phyloP scores from a whole-genome alignment of 1,284 basidiomycete species.

The Chondrostereum purpureum region DNA sequence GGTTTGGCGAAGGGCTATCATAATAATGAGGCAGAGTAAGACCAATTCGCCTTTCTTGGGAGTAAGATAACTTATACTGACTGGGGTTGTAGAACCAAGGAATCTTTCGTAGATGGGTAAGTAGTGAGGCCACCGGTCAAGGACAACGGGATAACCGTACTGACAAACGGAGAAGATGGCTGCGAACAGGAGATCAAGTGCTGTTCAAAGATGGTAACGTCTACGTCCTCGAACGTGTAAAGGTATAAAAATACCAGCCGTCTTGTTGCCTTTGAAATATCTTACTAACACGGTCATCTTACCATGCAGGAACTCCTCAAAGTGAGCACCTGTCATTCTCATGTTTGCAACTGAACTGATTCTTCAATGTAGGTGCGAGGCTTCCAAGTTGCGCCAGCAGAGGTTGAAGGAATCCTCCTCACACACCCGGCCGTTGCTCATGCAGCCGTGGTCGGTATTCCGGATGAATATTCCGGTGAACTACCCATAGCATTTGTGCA shows the following conservation, averaged over 20 bases:
- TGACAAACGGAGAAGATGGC: conserved; percentile 1
- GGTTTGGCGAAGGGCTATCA: too few relatives aligned
- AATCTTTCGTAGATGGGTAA: conserved; percentile 3
- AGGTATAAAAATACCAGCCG: conserved; percentile 1
- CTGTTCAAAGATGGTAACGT: conserved; percentile 2
- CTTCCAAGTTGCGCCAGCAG: conserved; percentile 13
- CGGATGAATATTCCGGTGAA: conserved; percentile 34
- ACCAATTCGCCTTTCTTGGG: too few relatives aligned
- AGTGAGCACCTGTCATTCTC: neutral
- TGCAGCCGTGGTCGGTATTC: conserved; percentile 20
- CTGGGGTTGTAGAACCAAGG: neutral
- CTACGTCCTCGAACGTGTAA: conserved; percentile 7
- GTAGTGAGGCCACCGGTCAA: neutral
- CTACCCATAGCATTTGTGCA: conserved; percentile 25
- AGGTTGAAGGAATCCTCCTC: conserved; percentile 18
- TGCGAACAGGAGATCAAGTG: conserved; percentile 8
- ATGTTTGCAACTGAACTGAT: too few relatives aligned
- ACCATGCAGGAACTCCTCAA: conserved; percentile 5
- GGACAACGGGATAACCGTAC: neutral
- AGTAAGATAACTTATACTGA: neutral
- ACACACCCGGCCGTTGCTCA: conserved; percentile 17
- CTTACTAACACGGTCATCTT: neutral
- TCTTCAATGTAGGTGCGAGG: conserved; percentile 11
- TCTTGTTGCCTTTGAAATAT: neutral
- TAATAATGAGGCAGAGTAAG: conserved; percentile 12